A percentile compares a stretch with the other conserved stretches of the same genome.
These are phyloP conservation scores for Ustilago crameri DNA, from an alignment of 1,284 basidiomycete genomes.

Conservation along the genomic window DNA sequence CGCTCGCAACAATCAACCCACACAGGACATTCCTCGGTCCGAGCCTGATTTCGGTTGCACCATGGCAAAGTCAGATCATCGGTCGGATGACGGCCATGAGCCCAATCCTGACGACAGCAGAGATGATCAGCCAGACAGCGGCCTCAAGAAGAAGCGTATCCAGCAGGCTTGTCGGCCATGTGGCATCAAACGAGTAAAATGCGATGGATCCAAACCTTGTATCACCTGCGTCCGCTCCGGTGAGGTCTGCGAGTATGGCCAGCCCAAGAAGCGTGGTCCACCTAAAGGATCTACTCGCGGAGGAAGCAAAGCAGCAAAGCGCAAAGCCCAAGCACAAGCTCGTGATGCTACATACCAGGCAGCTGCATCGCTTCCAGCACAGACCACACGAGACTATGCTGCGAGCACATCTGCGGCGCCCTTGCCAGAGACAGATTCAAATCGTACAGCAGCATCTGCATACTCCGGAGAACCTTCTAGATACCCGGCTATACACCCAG, in stretches of 20 bases:
- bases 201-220: constrained; percentile 53
- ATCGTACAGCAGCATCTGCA: constrained; percentile 1
- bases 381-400: constrained; percentile 25
- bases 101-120: constrained; percentile 21
- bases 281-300: constrained; percentile 57
- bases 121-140: constrained; percentile 21
- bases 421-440: constrained; percentile 16
- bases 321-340: constrained; percentile 18
- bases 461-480: constrained; percentile 1
- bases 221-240: constrained; percentile 47
- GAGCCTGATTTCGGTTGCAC: not conserved
- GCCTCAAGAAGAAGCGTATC: constrained; percentile 53
- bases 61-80: constrained; percentile 12
- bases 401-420: constrained; percentile 4
- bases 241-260: constrained; percentile 56
- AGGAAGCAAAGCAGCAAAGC: constrained; percentile 34
- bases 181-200: constrained; percentile 56
- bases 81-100: constrained; percentile 8
- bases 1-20: no score
- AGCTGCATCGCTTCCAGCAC: constrained; percentile 19
- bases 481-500: constrained; percentile 8
- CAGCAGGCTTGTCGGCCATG: constrained; percentile 59
- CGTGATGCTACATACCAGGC: constrained; percentile 18
- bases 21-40: no score
- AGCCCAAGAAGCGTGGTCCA: constrained; percentile 58